Base-by-base conservation (phyloP, 2,329 filamentous ascomycete genomes). In the Berkeleyomyces basicola region DNA sequence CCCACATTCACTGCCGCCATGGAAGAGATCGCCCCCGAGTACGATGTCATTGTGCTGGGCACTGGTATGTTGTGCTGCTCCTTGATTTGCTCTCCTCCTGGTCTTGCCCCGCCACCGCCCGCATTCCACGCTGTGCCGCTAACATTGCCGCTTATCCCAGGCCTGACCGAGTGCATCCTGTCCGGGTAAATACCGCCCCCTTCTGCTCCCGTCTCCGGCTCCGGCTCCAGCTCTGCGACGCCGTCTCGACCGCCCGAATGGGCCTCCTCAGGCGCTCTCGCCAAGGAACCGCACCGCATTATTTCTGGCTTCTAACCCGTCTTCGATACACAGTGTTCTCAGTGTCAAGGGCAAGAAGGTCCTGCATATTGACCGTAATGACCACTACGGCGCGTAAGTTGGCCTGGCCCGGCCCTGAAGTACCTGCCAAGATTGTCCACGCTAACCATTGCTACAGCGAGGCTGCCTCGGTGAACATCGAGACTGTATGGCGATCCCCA, bases 331-430 rank as follows among this genome's bases (percentile, higher is more conserved):
- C 70, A 90, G 91, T 76, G 91, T 99, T 66, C 79, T 97, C 73
- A 96, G 90, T 79, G 92, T 97, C 71, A 96, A 97, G 81, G 92
- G 92, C 75, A 92, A 95, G 82, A 97, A 97, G 80, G 93, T 99
- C 72, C 83, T 99, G 68, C 93, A 99, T 79, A 96, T 99, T 74
- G 93, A 97, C 78, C 87, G 91, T 73, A 97, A 97, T 74, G 90
- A 95, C 74, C 91, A 97, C 79, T 97, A 96, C 72, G 93, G 93
- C 82, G 93, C 90, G 91, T 95, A 78, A 71, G 87, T 80, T 65
- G 62, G 65, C 58, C 62, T 55, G 53, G 44, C 23, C 33, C 39
- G 33, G 10, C 43, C 65, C 49, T 49, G 64, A 58, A 49, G 51
- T 61, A 42, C 68, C 63, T 37, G 46, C 61, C 55, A 44, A 53